Conservation (phyloP, 73 alveolate genomes). For the Blepharisma stoltei region DNA sequence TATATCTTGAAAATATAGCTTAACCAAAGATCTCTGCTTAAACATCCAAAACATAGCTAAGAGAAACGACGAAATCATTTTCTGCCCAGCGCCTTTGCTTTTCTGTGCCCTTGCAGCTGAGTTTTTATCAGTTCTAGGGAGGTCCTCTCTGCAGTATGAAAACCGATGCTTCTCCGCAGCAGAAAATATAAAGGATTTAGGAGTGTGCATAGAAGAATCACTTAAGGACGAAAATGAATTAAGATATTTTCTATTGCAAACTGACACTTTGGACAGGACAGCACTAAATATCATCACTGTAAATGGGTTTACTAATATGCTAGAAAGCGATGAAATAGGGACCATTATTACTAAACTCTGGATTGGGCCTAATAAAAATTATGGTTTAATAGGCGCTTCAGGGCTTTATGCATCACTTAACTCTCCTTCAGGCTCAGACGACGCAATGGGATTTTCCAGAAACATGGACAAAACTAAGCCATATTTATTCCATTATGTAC, state of each 20-base stretch:
- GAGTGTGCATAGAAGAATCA: slow-evolving; percentile 60
- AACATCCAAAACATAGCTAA: background rate
- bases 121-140: slow-evolving; percentile 40
- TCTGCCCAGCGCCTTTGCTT: slow-evolving; percentile 57
- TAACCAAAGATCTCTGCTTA: no score
- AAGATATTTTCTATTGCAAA: slow-evolving; percentile 55
- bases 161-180: slow-evolving; percentile 48
- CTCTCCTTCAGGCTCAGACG: slow-evolving; percentile 39
- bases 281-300: slow-evolving; percentile 54
- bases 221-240: slow-evolving; percentile 51
- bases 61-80: background rate
- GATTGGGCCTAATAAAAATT: slow-evolving; percentile 53
- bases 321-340: slow-evolving; percentile 62
- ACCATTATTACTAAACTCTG: slow-evolving; percentile 61
- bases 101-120: slow-evolving; percentile 56
- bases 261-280: slow-evolving; percentile 59
- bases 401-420: slow-evolving; percentile 45
- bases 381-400: slow-evolving; percentile 47
- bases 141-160: slow-evolving; percentile 33
- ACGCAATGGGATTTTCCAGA: slow-evolving; percentile 44
- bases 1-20: no score
- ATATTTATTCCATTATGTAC: slow-evolving; percentile 55
- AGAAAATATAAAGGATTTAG: slow-evolving; percentile 45
- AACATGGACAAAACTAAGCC: slow-evolving; percentile 51
- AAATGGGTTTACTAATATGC: slow-evolving; percentile 44